Base-by-base conservation (phyloP, 2,329 filamentous ascomycete genomes). In the Colletotrichum theobromicola region DNA sequence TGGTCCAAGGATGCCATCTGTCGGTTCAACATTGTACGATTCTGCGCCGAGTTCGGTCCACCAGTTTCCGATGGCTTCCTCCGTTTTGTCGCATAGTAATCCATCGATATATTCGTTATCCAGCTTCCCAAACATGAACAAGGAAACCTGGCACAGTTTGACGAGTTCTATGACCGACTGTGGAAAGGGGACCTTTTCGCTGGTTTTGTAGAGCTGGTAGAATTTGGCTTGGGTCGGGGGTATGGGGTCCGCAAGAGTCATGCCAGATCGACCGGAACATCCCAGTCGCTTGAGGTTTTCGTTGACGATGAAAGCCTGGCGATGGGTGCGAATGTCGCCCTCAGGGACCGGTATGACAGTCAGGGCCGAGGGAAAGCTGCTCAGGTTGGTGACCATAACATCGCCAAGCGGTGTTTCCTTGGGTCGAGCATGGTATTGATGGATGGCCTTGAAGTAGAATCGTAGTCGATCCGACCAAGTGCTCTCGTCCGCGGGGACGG, bases 21-120 rank as follows among this genome's bases (percentile, higher is more conserved):
- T 94, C 2, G 97, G 96, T 83, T 98, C 97, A 37, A 95, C 91
- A 70, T 96, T 97, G 86, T 96, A 98, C 80, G 97, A 93, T 77
- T 98, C 96, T 1, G 93, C 93, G 2, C 97, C 97, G 74, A 98
- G 93, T 79, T 98, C 95, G 2, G 94, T 93, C 97, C 97, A 98
- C 97, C 97, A 99, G 82, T 98, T 94, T 76, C 93, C 93, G 79
- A 98, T 92, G 2, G 96, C 95, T 76, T 90, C 93, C 82, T 99
- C 97, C 0, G 97, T 98, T 57, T 97, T 89, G 84, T 99, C 97
- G 82, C 97, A 99, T 4, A 99, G 89, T 28, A 98, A 85, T 0
- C 97, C 97, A 80, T 99, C 97, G 9, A 95, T 94, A 81, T 98
- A 98, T 77, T 96, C 94, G 34, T 93, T 90, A n/a, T 94, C 93